Conservation (phyloP, 176 grass and related monocot species). For the Aegilops umbellulata region DNA sequence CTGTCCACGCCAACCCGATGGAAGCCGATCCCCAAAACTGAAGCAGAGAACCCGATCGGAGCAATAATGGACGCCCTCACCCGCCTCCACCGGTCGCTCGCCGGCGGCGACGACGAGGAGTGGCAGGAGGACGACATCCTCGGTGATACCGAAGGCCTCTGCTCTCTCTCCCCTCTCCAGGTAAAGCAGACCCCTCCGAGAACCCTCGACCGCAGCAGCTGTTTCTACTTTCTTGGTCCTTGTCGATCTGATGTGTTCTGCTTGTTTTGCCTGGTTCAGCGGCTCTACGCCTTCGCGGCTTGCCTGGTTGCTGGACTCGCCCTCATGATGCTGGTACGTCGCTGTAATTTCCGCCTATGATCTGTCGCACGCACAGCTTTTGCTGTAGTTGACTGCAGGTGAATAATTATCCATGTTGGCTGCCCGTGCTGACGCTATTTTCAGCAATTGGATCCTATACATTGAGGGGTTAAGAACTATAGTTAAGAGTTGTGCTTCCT, state of each 20-base stretch:
- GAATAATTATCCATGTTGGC: not conserved
- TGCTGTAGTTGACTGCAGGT: not conserved
- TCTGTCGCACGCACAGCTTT: not conserved
- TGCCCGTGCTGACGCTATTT: not conserved
- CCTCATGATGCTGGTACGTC: conserved; percentile 83
- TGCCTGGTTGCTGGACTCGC: conserved; percentile 66
- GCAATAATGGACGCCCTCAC: conserved; percentile 70
- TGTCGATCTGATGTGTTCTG: conserved; percentile 18
- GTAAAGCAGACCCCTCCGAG: conserved; percentile 14
- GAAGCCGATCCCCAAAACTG: not conserved
- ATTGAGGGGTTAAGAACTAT: not conserved
- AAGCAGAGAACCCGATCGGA: not conserved
- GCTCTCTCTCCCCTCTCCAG: conserved; percentile 79
- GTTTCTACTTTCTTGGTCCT: conserved; percentile 1
- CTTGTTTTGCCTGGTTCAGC: conserved; percentile 43
- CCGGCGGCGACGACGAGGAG: conserved; percentile 51
- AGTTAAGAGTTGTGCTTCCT: not conserved
- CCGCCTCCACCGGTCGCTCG: conserved; percentile 67
- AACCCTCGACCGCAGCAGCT: not conserved
- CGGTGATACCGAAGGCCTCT: conserved; percentile 51
- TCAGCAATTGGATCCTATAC: not conserved
- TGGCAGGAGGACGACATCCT: conserved; percentile 58
- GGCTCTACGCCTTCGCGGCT: conserved; percentile 68
- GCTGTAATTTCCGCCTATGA: not conserved
- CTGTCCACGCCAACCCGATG: not conserved